Conservation (phyloP, 208 protist genomes). For the Phytomonas francai region DNA sequence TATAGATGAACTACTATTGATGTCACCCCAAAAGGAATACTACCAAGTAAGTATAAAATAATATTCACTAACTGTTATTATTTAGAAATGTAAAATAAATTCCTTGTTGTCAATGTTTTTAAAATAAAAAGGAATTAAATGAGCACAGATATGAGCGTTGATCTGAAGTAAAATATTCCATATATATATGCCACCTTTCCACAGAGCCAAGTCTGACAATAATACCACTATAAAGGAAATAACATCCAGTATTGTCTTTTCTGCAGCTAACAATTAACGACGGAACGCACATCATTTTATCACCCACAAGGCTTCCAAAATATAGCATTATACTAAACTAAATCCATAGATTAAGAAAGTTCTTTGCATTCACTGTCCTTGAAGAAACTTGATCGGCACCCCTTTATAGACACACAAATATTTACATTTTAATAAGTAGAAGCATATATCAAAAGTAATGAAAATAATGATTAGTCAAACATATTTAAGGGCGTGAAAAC, state of each 20-base stretch:
- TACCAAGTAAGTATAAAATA: background rate
- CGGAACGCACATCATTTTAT: background rate
- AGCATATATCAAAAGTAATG: constrained; percentile 10
- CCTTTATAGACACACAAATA: background rate
- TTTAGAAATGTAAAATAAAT: background rate
- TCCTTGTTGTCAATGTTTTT: background rate
- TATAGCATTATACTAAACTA: background rate
- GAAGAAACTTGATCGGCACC: background rate
- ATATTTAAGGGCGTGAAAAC: too few relatives aligned
- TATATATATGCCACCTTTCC: background rate
- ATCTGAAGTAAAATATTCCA: background rate
- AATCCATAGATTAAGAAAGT: background rate
- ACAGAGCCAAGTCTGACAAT: background rate
- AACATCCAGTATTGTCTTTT: background rate
- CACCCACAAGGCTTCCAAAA: background rate
- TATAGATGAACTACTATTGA: background rate
- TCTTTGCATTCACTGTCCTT: background rate
- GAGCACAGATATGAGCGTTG: background rate
- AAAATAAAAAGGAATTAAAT: background rate
- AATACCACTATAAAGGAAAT: background rate
- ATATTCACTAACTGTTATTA: constrained; percentile 4
- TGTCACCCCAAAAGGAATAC: background rate
- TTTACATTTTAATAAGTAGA: constrained; percentile 13
- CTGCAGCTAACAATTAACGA: background rate
- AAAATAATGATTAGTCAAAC: constrained; percentile 12